phyloP scores from a whole-genome alignment of 2,329 filamentous ascomycete genomes.

The Penicillium sp. region DNA sequence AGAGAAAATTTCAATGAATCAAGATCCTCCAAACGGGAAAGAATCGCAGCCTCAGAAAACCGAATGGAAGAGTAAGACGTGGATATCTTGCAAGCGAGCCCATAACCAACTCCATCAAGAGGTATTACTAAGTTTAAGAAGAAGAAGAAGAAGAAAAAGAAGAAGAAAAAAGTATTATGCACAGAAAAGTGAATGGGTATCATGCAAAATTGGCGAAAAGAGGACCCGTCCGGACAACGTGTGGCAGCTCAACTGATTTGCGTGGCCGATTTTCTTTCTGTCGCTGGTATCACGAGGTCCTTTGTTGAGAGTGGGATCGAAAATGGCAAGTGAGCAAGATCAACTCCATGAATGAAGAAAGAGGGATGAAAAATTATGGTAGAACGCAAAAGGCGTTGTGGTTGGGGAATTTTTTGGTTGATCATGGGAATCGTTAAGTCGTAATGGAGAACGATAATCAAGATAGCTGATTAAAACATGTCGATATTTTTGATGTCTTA shows the following conservation, averaged over 20 bases:
- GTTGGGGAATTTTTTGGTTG: conserved; percentile 1
- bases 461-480: background rate
- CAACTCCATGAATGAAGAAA: background rate
- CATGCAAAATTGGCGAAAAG: conserved; percentile 5
- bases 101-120: background rate
- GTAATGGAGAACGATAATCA: conserved; percentile 4
- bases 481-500: conserved; percentile 4
- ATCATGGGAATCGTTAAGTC: conserved; percentile 7
- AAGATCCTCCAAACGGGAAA: background rate
- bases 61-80: background rate
- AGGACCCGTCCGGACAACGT: conserved; percentile 1
- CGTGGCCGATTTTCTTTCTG: background rate
- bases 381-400: background rate
- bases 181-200: conserved; percentile 7
- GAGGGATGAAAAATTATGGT: background rate
- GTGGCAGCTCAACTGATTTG: background rate
- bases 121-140: background rate
- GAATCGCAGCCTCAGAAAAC: background rate
- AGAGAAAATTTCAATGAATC: background rate
- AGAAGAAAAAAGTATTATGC: background rate
- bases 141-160: background rate
- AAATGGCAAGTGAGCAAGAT: background rate
- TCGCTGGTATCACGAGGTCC: conserved; percentile 1
- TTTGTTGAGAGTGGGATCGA: background rate
- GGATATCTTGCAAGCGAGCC: background rate